Evolutionary conservation across 345 rosid genomes (phyloP).

Genomic region (Excoecaria cochinchinensis): DNA sequence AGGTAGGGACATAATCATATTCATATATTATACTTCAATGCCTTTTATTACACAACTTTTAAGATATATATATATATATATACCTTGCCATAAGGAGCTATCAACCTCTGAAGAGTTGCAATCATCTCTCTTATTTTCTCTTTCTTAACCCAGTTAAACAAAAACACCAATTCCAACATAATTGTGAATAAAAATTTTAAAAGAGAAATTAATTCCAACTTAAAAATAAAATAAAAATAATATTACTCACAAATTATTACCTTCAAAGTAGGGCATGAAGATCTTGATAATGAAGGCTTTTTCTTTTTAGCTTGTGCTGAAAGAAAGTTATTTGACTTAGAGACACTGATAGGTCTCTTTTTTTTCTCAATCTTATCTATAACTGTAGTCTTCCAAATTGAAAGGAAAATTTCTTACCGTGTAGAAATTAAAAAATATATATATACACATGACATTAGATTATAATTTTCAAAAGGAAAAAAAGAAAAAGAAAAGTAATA

Average conservation of each 20-base stretch:
- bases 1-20: constrained; percentile 8
- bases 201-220: background rate
- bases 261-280: constrained; percentile 36
- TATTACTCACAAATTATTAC: constrained; percentile 4
- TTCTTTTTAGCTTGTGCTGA: constrained; percentile 24
- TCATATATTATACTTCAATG: constrained; percentile 7
- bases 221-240: background rate
- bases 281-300: constrained; percentile 18
- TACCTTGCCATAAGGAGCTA: constrained; percentile 78
- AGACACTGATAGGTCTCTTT: constrained; percentile 17
- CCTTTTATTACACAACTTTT: background rate
- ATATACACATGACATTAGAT: no score
- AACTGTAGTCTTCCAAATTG: constrained; percentile 1
- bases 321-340: constrained; percentile 22
- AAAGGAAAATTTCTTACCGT: background rate
- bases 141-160: constrained; percentile 40
- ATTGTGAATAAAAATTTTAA: no score
- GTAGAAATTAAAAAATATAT: background rate
- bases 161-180: background rate
- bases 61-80: no score
- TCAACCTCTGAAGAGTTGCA: constrained; percentile 66
- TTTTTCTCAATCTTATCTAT: constrained; percentile 15
- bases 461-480: background rate
- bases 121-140: constrained; percentile 63
- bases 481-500: constrained; percentile 6